phyloP scores from a whole-genome alignment of 1,284 basidiomycete genomes.

The Leccinum discolor region DNA sequence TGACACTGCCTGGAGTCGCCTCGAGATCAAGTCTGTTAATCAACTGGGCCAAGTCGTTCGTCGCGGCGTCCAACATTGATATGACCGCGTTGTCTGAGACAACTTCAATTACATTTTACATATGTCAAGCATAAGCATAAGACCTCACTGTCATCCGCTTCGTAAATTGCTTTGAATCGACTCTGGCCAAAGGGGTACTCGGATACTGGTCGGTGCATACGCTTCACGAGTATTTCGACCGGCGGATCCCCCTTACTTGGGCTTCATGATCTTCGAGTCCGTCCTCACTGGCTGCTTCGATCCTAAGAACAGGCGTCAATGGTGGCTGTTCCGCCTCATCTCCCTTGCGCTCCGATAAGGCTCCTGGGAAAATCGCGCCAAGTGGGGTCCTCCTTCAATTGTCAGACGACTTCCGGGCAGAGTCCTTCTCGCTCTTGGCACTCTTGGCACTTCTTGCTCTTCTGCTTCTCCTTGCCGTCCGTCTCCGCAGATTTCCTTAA shows the following conservation, averaged over 20 bases:
- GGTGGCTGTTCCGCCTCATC: constrained; percentile 3
- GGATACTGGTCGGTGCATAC: constrained; percentile 57
- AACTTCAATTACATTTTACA: constrained; percentile 6
- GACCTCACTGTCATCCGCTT: constrained; percentile 46
- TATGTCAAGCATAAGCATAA: constrained; percentile 4
- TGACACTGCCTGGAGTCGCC: constrained; percentile 63
- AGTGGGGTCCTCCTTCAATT: constrained; percentile 49
- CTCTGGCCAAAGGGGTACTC: constrained; percentile 58
- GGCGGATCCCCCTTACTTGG: constrained; percentile 1
- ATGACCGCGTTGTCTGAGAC: constrained; percentile 50
- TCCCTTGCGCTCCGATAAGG: constrained; percentile 18
- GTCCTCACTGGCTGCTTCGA: constrained; percentile 55
- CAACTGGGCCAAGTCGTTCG: constrained; percentile 73
- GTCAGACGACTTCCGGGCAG: constrained; percentile 35
- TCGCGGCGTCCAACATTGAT: constrained; percentile 71
- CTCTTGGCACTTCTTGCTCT: constrained; percentile 31
- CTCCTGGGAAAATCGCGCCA: constrained; percentile 49
- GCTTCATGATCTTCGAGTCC: constrained; percentile 40
- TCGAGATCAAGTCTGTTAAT: constrained; percentile 76
- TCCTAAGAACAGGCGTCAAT: constrained; percentile 41
- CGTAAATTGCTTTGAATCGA: constrained; percentile 52
- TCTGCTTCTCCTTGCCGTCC: constrained; percentile 16
- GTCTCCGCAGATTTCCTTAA: constrained; percentile 44
- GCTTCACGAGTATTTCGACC: constrained; percentile 52
- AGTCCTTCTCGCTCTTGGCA: constrained; percentile 25